Percentiles rank a stretch among this genome's conserved stretches.
These are phyloP conservation scores for Ceratobasidium sp. DNA, from an alignment of 1,284 basidiomycete species.

Conservation along the genomic window DNA sequence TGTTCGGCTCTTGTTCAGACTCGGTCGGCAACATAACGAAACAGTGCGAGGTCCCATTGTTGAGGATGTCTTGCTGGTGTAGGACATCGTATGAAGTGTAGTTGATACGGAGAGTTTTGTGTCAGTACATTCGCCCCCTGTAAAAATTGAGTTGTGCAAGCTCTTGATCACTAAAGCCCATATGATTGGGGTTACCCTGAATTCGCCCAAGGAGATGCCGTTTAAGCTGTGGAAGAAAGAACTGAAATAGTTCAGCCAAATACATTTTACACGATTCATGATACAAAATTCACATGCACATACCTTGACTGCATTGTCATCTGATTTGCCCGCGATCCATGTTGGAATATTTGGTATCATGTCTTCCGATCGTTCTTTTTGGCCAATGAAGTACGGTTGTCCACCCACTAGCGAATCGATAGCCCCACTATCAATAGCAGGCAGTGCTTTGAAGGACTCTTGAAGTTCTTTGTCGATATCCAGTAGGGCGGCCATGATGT, in stretches of 20 bases:
- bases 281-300: background rate
- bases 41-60: slow-evolving; percentile 48
- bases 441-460: background rate
- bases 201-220: slow-evolving; percentile 19
- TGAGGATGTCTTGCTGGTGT: slow-evolving; percentile 53
- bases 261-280: background rate
- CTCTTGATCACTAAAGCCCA: background rate
- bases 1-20: no score
- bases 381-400: background rate
- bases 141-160: background rate
- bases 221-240: slow-evolving; percentile 21
- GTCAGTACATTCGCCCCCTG: slow-evolving; percentile 15
- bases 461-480: slow-evolving; percentile 2
- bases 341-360: slow-evolving; percentile 3
- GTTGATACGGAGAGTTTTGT: slow-evolving; percentile 39
- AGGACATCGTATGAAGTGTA: slow-evolving; percentile 51
- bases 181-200: background rate
- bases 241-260: background rate
- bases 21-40: slow-evolving; percentile 51
- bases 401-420: background rate
- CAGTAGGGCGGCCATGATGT: background rate
- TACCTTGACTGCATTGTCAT: slow-evolving; percentile 11
- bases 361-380: slow-evolving; percentile 11
- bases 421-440: background rate
- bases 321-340: background rate